Evolutionary conservation across 176 grass and related monocot genomes (phyloP).

Genomic region (Tuctoria greenei): DNA sequence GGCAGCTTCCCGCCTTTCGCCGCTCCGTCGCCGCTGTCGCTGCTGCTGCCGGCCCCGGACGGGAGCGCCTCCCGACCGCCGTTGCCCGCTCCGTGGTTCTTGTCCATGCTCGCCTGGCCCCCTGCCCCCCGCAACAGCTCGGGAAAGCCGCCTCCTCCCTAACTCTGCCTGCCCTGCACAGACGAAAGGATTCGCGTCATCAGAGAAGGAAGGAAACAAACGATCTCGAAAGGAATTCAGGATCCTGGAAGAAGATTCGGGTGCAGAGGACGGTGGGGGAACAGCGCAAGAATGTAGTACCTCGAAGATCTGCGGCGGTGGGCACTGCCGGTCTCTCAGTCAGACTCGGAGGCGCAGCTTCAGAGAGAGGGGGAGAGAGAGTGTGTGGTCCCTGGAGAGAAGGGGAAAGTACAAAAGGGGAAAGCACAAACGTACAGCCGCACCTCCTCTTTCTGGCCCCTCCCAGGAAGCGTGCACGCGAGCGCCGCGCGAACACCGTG

Average conservation of each 20-base stretch:
- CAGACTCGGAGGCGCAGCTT: background rate
- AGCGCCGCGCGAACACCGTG: background rate
- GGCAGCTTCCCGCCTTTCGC: background rate
- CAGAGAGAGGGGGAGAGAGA: background rate
- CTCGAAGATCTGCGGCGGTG: background rate
- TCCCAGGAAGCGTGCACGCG: background rate
- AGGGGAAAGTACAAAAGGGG: background rate
- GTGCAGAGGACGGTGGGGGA: background rate
- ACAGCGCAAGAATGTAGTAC: slow-evolving; percentile 32
- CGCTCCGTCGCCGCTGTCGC: background rate
- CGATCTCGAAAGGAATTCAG: background rate
- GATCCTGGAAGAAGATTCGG: background rate
- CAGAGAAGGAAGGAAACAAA: background rate
- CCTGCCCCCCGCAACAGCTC: too few relatives aligned
- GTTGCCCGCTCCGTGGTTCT: background rate
- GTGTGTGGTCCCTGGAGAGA: background rate
- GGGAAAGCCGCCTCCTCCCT: too few relatives aligned
- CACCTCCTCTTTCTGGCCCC: background rate
- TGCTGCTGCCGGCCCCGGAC: background rate
- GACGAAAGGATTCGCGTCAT: background rate
- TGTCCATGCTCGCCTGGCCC: background rate
- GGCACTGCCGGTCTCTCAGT: background rate
- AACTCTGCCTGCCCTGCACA: background rate
- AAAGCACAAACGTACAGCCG: background rate
- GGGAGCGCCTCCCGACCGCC: background rate